A percentile compares a stretch with the other conserved stretches of the same genome.
phyloP scores from a whole-genome alignment of 345 rosid species.

The Punica granatum region DNA sequence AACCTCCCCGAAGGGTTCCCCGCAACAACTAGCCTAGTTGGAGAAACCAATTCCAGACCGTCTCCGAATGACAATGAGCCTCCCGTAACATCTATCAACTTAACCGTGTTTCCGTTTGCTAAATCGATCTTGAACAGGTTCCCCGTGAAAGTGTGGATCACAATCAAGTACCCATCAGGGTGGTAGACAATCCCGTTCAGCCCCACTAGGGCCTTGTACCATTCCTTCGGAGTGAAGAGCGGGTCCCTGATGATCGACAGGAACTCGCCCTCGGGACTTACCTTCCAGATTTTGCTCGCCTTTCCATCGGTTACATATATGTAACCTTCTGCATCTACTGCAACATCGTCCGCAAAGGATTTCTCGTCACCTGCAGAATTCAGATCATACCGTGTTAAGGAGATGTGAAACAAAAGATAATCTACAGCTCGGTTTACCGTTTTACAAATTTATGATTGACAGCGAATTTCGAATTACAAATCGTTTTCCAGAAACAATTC shows the following conservation, averaged over 20 bases:
- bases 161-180: slow-evolving; percentile 71
- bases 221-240: slow-evolving; percentile 53
- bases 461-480: background rate
- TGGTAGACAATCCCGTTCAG: slow-evolving; percentile 84
- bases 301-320: slow-evolving; percentile 70
- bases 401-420: background rate
- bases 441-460: no score
- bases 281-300: slow-evolving; percentile 65
- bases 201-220: slow-evolving; percentile 58
- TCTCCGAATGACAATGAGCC: slow-evolving; percentile 64
- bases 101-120: slow-evolving; percentile 29
- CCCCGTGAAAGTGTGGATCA: slow-evolving; percentile 65
- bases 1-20: slow-evolving; percentile 66
- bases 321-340: slow-evolving; percentile 59
- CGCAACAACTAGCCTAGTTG: slow-evolving; percentile 70
- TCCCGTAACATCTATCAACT: slow-evolving; percentile 39
- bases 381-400: background rate
- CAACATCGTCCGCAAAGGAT: slow-evolving; percentile 78
- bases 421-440: background rate
- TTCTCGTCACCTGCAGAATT: slow-evolving; percentile 44
- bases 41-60: slow-evolving; percentile 61
- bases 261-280: slow-evolving; percentile 50
- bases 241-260: slow-evolving; percentile 43
- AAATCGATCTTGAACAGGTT: slow-evolving; percentile 50
- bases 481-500: no score